Conservation (phyloP, 2,329 filamentous ascomycete genomes). For the Aspergillus sp. region DNA sequence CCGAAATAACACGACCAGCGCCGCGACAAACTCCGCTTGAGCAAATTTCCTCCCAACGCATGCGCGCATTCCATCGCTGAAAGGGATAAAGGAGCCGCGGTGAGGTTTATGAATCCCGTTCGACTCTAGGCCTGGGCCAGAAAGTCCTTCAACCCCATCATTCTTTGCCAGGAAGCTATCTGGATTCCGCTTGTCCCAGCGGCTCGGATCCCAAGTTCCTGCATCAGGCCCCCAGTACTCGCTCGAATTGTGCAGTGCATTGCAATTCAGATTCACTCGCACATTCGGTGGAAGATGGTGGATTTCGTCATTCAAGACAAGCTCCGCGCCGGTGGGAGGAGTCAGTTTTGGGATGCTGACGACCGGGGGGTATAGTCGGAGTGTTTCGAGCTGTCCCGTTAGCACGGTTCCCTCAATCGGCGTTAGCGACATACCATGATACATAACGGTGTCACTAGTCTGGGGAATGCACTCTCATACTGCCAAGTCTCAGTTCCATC, state of each 20-base stretch:
- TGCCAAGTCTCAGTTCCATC: too few relatives aligned
- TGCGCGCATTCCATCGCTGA: slow-evolving; percentile 28
- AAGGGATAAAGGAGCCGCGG: slow-evolving; percentile 28
- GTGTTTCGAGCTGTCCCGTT: neutral
- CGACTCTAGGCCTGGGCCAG: slow-evolving; percentile 12
- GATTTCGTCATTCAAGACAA: neutral
- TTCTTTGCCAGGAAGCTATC: slow-evolving; percentile 27
- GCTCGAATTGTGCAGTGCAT: slow-evolving; percentile 24
- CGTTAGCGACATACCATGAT: neutral
- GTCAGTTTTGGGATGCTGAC: neutral
- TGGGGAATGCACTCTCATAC: neutral
- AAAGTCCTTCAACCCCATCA: slow-evolving; percentile 17
- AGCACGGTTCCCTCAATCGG: slow-evolving; percentile 13
- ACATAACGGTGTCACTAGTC: neutral
- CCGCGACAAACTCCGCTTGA: slow-evolving; percentile 31
- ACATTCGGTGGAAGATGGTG: neutral
- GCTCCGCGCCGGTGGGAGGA: neutral
- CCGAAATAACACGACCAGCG: slow-evolving; percentile 21
- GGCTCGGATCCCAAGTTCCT: slow-evolving; percentile 16
- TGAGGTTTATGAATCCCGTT: slow-evolving; percentile 25
- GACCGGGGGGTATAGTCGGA: neutral
- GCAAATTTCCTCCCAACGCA: slow-evolving; percentile 33
- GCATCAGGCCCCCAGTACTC: slow-evolving; percentile 30
- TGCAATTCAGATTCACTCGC: slow-evolving; percentile 20
- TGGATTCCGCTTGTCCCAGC: slow-evolving; percentile 27